Evolutionary conservation across 2,329 filamentous ascomycete genomes (phyloP).

Genomic region (Pseudogymnoascus sp.): DNA sequence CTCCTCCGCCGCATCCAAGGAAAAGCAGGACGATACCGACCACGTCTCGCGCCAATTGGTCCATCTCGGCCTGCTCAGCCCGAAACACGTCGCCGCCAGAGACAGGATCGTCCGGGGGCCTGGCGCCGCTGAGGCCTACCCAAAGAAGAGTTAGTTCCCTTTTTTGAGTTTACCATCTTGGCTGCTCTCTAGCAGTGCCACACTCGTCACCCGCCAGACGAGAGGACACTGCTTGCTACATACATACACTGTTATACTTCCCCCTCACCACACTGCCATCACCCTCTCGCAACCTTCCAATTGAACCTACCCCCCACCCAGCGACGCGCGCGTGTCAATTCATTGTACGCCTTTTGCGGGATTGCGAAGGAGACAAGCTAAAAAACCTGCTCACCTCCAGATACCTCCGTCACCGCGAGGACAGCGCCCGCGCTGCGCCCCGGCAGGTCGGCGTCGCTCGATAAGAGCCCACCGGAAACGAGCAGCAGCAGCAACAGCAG

Average conservation of each 20-base stretch:
- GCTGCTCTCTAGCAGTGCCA: neutral
- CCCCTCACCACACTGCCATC: neutral
- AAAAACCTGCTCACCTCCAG: constrained; percentile 1
- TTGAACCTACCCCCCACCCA: neutral
- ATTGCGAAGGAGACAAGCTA: neutral
- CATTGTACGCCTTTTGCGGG: neutral
- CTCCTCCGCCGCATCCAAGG: neutral
- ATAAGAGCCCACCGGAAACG: neutral
- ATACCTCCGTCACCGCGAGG: neutral
- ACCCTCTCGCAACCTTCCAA: neutral
- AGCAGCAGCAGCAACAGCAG: neutral
- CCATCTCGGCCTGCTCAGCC: neutral
- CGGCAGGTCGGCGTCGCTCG: neutral
- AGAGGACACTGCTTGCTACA: neutral
- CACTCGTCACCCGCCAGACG: neutral
- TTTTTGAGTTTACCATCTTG: neutral
- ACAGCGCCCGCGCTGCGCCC: neutral
- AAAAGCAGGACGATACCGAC: neutral
- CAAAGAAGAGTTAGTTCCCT: constrained; percentile 1
- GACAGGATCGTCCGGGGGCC: neutral
- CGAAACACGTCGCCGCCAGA: neutral
- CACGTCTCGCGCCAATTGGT: constrained; percentile 1
- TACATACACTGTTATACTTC: neutral
- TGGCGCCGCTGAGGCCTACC: neutral
- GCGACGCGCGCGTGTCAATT: neutral